phyloP scores from a whole-genome alignment of 805 yeast species.

The Yamadazyma olivae region DNA sequence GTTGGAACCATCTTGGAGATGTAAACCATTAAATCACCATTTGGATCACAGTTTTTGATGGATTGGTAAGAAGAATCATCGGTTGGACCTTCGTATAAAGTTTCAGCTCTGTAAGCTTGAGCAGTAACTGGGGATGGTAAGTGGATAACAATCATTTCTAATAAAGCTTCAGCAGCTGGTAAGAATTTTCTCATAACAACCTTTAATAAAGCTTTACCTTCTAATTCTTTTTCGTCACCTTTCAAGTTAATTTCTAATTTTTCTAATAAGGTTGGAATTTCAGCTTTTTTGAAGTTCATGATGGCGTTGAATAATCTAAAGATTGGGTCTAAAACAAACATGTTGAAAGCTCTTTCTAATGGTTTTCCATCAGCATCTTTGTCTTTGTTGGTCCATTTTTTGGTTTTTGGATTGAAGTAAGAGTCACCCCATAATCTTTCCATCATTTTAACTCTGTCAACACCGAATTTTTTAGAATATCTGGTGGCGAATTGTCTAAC shows the following conservation, averaged over 20 bases:
- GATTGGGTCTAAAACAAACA: constrained; percentile 98
- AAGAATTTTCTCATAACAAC: constrained; percentile 99
- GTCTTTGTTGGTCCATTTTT: constrained; percentile 97
- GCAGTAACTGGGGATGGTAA: constrained; percentile 99
- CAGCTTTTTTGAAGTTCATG: constrained; percentile 99
- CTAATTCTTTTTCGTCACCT: constrained; percentile 96
- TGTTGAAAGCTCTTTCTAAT: constrained; percentile 99
- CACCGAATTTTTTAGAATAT: constrained; percentile 99
- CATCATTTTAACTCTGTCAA: constrained; percentile 96
- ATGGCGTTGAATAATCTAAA: constrained; percentile 95
- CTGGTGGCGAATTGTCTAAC: constrained; percentile 97
- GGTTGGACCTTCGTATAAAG: constrained; percentile 98
- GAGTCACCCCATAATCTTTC: constrained; percentile 99
- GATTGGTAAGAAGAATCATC: constrained; percentile 88
- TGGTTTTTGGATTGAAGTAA: constrained; percentile 99
- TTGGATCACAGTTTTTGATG: constrained; percentile 98
- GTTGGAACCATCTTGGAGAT: constrained; percentile 99
- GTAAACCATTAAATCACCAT: constrained; percentile 97
- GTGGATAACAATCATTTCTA: constrained; percentile 98
- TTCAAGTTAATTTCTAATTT: constrained; percentile 92
- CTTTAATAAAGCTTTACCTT: constrained; percentile 98
- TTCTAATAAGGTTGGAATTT: constrained; percentile 85
- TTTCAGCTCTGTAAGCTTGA: constrained; percentile 98
- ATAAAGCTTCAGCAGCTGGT: constrained; percentile 99
- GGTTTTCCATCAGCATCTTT: constrained; percentile 93